Evolutionary conservation across 2,329 filamentous ascomycete species (phyloP), one percentile per base, ranked within the genome.

Genomic region (Microdochium trichocladiopsis): DNA sequence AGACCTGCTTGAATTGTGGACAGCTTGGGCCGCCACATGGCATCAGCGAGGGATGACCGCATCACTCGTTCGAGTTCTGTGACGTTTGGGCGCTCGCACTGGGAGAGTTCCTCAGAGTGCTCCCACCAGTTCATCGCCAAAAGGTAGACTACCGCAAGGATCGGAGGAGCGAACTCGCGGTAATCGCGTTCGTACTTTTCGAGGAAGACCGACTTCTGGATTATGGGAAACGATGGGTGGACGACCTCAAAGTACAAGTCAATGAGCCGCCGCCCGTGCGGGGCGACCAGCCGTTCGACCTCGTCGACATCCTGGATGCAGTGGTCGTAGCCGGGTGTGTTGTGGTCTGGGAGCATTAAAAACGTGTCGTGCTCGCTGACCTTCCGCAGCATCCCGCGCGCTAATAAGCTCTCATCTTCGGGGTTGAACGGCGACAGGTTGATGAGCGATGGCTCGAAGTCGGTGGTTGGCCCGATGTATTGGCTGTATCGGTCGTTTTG

Each of bases 41-140:
- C 88, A 58, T 90, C 83, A 9, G 83, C 82, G 51, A 96, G 74
- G 16, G 88, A 84, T 52, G 82, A 81, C 60, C 86, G 81, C 47
- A 91, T 86, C 45, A 94, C 77, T 54, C 81, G 78, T 68, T 95
- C 90, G 22, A 95, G 72, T 53, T 84, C 82, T 37, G 75, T 74
- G n/a, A 88, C 77, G 67, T 95, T 84, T 1, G 90, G 90, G 54
- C 82, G 82, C 22, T 82, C 80, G 23, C 81, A 73, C 21, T 75
- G 72, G 37, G 83, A 79, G 23, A 93, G 76, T 22, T 83, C 80
- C 18, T 84, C 79, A 56, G 84, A 86, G 56, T 88, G 79, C 50
- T 90, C 83, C 84, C 91, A 94, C 85, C 91, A 95, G 66, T 93
- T 91, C 62, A 95, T 80, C 9, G 91, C 89, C 23, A 96, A 74